Percentiles rank a stretch among this genome's conserved stretches.
Conservation (phyloP, 345 rosid genomes). For the Hevea brasiliensis region DNA sequence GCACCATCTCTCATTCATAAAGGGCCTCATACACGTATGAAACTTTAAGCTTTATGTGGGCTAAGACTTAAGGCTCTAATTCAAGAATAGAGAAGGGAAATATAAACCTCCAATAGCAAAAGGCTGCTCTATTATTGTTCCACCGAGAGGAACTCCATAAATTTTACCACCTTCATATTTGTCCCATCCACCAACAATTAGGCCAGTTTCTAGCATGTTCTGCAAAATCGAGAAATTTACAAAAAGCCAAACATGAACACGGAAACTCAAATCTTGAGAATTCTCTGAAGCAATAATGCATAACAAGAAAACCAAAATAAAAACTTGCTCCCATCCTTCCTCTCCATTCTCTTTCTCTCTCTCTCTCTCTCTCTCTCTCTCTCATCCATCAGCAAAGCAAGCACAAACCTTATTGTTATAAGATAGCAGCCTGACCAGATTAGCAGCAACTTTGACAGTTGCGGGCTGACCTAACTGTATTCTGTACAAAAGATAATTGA, state of each 20-base stretch:
- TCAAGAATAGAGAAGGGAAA: constrained; percentile 3
- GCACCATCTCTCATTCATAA: neutral
- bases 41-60: too few species aligned
- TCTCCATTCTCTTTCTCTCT: neutral
- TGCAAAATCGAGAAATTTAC: constrained; percentile 30
- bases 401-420: constrained; percentile 66
- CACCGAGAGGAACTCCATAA: constrained; percentile 95
- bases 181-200: constrained; percentile 99
- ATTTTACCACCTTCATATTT: constrained; percentile 95
- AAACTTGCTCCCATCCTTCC: neutral
- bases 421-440: constrained; percentile 75
- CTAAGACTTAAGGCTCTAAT: neutral
- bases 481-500: constrained; percentile 36
- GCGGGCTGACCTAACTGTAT: constrained; percentile 96
- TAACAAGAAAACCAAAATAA: neutral
- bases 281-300: neutral
- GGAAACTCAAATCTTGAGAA: neutral
- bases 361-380: neutral
- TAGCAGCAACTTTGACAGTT: constrained; percentile 97
- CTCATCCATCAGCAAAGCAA: constrained; percentile 7
- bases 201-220: constrained; percentile 88
- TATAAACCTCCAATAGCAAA: constrained; percentile 88
- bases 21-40: too few species aligned
- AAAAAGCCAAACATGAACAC: neutral
- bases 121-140: constrained; percentile 92